Evolutionary conservation across 2,329 filamentous ascomycete genomes (phyloP).

Genomic region (Ascochyta koolunga): DNA sequence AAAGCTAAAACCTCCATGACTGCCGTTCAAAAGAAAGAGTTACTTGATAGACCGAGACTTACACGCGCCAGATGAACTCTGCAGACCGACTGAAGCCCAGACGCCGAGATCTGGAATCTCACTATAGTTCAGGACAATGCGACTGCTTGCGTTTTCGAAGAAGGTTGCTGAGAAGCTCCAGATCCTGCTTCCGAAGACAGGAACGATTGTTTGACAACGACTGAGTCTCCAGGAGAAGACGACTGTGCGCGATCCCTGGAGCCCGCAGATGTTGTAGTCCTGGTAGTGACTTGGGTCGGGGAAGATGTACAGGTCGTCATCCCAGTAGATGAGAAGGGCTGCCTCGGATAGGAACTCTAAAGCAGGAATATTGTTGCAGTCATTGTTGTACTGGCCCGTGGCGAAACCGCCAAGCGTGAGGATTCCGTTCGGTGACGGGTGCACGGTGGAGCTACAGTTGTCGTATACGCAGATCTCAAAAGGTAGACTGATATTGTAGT

Average conservation of each 20-base stretch:
- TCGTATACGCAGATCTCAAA: constrained; percentile 8
- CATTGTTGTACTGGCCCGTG: background rate
- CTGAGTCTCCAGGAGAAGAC: background rate
- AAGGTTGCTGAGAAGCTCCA: background rate
- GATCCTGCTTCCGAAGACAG: background rate
- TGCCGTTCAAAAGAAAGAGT: background rate
- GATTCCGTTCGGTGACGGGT: background rate
- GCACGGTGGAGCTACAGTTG: background rate
- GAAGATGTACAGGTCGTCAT: constrained; percentile 3
- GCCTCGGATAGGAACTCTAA: background rate
- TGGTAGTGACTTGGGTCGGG: background rate
- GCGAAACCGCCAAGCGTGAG: background rate
- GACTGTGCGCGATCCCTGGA: background rate
- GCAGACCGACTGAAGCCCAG: background rate
- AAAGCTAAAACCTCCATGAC: background rate
- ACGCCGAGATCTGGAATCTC: background rate
- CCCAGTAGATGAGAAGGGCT: background rate
- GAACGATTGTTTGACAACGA: background rate
- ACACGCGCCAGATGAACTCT: background rate
- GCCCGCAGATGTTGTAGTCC: background rate
- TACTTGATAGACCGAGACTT: background rate
- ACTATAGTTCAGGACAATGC: background rate
- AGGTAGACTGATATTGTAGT: background rate
- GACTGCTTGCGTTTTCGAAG: background rate
- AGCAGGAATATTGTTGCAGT: background rate